phyloP scores from a whole-genome alignment of 2,329 filamentous ascomycete genomes.

The Tolypocladium album region DNA sequence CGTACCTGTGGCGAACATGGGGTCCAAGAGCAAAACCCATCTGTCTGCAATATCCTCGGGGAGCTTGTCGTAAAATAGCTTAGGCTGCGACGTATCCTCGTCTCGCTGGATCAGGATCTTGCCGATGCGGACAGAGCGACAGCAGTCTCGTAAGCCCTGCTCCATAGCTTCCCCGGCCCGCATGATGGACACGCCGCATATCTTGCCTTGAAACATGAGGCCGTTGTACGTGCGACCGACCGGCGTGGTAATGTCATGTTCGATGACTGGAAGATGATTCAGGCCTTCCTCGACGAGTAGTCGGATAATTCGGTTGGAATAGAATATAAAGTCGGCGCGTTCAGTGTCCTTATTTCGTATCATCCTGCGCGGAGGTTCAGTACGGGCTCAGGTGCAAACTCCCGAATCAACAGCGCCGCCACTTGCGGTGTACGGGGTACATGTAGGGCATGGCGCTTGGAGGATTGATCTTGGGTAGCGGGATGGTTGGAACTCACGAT shows the following conservation, averaged over 20 bases:
- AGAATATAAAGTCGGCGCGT: constrained; percentile 97
- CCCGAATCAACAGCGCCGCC: not conserved
- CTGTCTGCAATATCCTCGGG: constrained; percentile 85
- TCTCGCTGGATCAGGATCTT: constrained; percentile 98
- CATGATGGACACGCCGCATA: constrained; percentile 98
- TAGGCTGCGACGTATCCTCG: constrained; percentile 85
- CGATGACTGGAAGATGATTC: constrained; percentile 88
- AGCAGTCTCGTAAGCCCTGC: constrained; percentile 90
- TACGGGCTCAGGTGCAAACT: not conserved
- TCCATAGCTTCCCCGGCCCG: constrained; percentile 97
- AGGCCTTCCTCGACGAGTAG: constrained; percentile 93
- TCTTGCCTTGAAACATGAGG: constrained; percentile 93
- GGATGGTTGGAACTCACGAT: constrained; percentile 57
- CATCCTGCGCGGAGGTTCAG: constrained; percentile 52
- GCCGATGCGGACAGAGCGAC: constrained; percentile 92
- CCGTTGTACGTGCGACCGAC: constrained; percentile 82
- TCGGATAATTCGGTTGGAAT: constrained; percentile 96
- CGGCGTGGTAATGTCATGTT: constrained; percentile 82
- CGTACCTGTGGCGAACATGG: constrained; percentile 96
- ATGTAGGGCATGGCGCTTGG: not conserved
- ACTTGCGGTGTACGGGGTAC: not conserved
- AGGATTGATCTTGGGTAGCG: not conserved
- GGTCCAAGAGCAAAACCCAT: constrained; percentile 90
- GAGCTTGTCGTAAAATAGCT: constrained; percentile 95
- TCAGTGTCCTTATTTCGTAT: constrained; percentile 86